Evolutionary conservation across 306 rosid genomes (phyloP), one percentile per base, ranked within the genome.

Genomic region (Ammopiptanthus mongolicus): DNA sequence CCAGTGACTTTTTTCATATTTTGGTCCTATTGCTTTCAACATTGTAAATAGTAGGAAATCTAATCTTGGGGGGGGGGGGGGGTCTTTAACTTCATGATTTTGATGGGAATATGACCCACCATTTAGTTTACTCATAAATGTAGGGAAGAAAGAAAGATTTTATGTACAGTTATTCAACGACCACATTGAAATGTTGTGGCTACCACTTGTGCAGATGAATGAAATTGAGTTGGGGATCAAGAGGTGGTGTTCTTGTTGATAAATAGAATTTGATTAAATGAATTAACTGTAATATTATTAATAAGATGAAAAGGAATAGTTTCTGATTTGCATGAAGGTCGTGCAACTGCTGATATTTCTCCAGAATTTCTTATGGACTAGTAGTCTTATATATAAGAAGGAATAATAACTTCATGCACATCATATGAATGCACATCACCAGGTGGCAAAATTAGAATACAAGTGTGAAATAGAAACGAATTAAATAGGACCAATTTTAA

Each of bases 11-110:
- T 66, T 73, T 55, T 3, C 10, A 55, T 47, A 23, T 17, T 42
- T 71, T 51, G 61, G 31, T 52, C 5, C 15, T 34, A 44, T 68
- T 71, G 52, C 19, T 62, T 60, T 6, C 65, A 51, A 60, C 33
- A 77, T 80, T 83, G 81, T 76, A 71, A 34, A 53, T 76, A 76
- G 23, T 62, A 12, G 0, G 23, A 53, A 67, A 44, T 11, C 37
- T 25, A 55, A 36, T 36, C 5, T 72, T 57, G 62, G 52, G 46
- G 72, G 67, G 62, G 28, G 48, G 62, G 52, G 46, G 72, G 67
- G 62, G 28, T 34, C 17, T 65, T 4, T 68, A 57, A 25, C 28
- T 69, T 74, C 23, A 36, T 73, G 42, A 60, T 60, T 70, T 59
- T 61, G 14, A 39, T 57, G 44, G 19, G 15, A 65, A 37, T n/a